Evolutionary conservation across 345 rosid genomes (phyloP).

Genomic region (Euphorbia tirucalli): DNA sequence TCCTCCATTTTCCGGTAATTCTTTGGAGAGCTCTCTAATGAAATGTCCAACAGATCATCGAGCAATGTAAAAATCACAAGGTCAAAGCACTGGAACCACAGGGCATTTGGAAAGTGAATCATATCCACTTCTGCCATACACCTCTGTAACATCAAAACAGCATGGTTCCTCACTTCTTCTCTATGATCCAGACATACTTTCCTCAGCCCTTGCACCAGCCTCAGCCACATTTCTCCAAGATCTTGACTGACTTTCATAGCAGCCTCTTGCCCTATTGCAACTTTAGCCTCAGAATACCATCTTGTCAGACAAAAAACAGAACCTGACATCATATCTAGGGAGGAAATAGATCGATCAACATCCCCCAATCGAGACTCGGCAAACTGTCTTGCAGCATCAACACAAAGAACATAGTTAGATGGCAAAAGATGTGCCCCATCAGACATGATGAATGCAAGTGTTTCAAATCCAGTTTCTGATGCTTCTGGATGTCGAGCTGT

Average conservation of each 20-base stretch:
- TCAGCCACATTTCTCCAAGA: constrained; percentile 78
- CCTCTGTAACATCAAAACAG: constrained; percentile 48
- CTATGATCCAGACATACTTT: constrained; percentile 60
- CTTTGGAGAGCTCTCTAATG: constrained; percentile 42
- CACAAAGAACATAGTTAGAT: constrained; percentile 58
- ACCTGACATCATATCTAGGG: constrained; percentile 62
- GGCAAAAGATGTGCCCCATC: constrained; percentile 63
- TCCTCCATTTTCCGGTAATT: constrained; percentile 55
- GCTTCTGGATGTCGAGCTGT: constrained; percentile 84
- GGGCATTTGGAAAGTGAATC: constrained; percentile 41
- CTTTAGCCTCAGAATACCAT: constrained; percentile 63
- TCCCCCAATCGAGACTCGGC: constrained; percentile 70
- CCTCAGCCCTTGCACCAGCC: constrained; percentile 56
- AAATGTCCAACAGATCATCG: constrained; percentile 47
- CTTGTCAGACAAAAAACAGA: constrained; percentile 63
- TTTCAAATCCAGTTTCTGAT: constrained; percentile 62
- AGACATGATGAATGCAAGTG: constrained; percentile 58
- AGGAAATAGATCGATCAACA: constrained; percentile 47
- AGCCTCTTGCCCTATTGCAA: constrained; percentile 42
- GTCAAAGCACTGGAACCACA: constrained; percentile 73
- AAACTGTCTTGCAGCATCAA: constrained; percentile 80
- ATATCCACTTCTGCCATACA: constrained; percentile 50
- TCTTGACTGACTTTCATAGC: constrained; percentile 49
- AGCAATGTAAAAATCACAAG: constrained; percentile 50
- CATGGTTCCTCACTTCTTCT: constrained; percentile 70